Percentiles rank a stretch among this genome's conserved stretches.
These are phyloP conservation scores for Pseudozyma pruni DNA, from an alignment of 1,284 basidiomycete genomes.

Conservation along the genomic window DNA sequence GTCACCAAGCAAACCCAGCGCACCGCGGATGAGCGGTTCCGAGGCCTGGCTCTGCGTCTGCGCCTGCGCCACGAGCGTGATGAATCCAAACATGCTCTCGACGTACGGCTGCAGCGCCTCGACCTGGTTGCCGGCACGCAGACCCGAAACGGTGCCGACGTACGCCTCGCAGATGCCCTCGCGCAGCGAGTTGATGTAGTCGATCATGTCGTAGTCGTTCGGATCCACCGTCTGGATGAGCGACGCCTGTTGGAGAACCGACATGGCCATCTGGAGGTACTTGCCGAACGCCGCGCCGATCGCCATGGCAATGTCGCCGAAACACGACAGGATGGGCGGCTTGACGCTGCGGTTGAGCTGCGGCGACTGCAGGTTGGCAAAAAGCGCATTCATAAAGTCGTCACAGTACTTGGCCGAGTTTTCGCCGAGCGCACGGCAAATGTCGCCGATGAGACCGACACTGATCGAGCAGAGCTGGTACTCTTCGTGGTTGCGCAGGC, in stretches of 20 bases:
- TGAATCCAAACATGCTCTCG: constrained; percentile 80
- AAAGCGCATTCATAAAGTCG: constrained; percentile 87
- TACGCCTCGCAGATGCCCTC: constrained; percentile 98
- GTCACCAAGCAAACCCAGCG: constrained; percentile 89
- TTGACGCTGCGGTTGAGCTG: constrained; percentile 93
- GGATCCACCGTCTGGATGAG: constrained; percentile 69
- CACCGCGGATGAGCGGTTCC: constrained; percentile 80
- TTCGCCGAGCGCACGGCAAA: constrained; percentile 90
- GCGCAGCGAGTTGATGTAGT: constrained; percentile 89
- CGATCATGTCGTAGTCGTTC: constrained; percentile 85
- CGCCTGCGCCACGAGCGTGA: constrained; percentile 82
- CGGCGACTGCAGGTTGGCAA: constrained; percentile 91
- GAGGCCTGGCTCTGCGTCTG: constrained; percentile 76
- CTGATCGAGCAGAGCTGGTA: constrained; percentile 94
- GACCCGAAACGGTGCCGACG: constrained; percentile 89
- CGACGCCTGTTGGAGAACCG: constrained; percentile 89
- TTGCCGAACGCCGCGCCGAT: constrained; percentile 86
- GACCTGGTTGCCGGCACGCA: constrained; percentile 84
- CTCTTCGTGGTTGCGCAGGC: constrained; percentile 92
- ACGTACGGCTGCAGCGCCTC: constrained; percentile 79
- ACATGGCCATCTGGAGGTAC: constrained; percentile 89
- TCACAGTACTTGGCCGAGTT: constrained; percentile 83
- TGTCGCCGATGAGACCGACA: constrained; percentile 93
- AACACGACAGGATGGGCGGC: constrained; percentile 92
- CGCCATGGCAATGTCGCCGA: constrained; percentile 95